Conservation (phyloP, 176 grass and related monocot genomes). For the Ananas comosus region DNA sequence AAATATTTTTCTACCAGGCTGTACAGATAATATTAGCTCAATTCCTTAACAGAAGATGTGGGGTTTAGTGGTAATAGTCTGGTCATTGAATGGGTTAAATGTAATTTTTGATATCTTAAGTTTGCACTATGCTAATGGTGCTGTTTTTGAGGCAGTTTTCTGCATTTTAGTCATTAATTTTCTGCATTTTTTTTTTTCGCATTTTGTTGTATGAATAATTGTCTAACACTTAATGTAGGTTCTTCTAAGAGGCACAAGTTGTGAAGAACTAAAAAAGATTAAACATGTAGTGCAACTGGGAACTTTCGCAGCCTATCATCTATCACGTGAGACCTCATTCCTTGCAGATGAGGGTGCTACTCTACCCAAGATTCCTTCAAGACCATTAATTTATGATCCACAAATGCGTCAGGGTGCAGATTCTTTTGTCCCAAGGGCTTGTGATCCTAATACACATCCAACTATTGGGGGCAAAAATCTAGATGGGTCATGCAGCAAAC, state of each 20-base stretch:
- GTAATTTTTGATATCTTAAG: too few relatives aligned
- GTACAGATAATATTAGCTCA: too few relatives aligned
- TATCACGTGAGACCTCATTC: constrained; percentile 73
- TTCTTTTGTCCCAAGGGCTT: constrained; percentile 13
- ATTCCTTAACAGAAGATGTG: too few relatives aligned
- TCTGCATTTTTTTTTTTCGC: not conserved
- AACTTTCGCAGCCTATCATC: constrained; percentile 87
- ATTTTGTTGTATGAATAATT: not conserved
- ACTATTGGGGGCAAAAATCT: constrained; percentile 24
- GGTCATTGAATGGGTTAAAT: too few relatives aligned
- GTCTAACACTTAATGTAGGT: constrained; percentile 36
- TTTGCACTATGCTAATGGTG: not conserved
- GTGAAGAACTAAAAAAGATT: constrained; percentile 72
- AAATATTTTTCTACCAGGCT: too few relatives aligned
- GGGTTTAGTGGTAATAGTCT: too few relatives aligned
- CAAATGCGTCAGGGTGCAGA: constrained; percentile 26
- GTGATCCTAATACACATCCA: constrained; percentile 21
- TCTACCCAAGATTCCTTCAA: constrained; percentile 35
- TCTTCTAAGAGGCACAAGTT: constrained; percentile 52
- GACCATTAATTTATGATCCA: constrained; percentile 7
- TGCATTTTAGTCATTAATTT: not conserved
- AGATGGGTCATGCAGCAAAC: constrained; percentile 28
- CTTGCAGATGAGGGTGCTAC: constrained; percentile 77
- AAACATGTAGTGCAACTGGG: constrained; percentile 59
- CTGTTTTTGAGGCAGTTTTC: not conserved